phyloP scores from a whole-genome alignment of 306 rosid genomes.

The Trifolium repens region DNA sequence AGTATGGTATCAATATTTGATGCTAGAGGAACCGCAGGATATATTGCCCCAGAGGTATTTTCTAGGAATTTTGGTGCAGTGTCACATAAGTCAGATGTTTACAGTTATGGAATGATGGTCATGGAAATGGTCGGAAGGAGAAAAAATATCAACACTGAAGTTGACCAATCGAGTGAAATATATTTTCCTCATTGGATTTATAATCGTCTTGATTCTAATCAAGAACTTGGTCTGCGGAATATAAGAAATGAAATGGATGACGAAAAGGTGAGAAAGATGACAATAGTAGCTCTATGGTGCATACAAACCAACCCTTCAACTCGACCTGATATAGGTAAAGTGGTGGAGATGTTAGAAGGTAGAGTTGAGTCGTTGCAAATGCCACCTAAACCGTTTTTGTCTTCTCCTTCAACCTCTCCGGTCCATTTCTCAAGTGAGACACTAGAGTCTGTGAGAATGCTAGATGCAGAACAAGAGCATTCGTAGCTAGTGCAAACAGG shows the following conservation, averaged over 20 bases:
- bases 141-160: not conserved
- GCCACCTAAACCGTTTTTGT: constrained; percentile 23
- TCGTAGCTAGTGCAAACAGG: not conserved
- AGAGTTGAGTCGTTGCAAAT: not conserved
- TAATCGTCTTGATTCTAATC: not conserved
- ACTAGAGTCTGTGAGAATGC: not conserved
- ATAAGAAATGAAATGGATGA: not conserved
- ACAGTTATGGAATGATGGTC: constrained; percentile 25
- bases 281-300: constrained; percentile 8
- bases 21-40: not conserved
- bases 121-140: not conserved
- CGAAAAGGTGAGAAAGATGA: constrained; percentile 1
- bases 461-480: not conserved
- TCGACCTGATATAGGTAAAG: not conserved
- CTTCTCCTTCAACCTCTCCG: not conserved
- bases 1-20: constrained; percentile 10
- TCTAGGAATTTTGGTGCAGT: constrained; percentile 12
- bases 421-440: not conserved
- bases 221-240: not conserved
- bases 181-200: constrained; percentile 22
- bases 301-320: constrained; percentile 9
- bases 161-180: not conserved
- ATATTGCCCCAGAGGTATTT: constrained; percentile 14
- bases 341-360: constrained; percentile 9
- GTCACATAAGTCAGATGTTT: constrained; percentile 17